Evolutionary conservation across 2,329 filamentous ascomycete species (phyloP).

Genomic region (Fusarium sp.): DNA sequence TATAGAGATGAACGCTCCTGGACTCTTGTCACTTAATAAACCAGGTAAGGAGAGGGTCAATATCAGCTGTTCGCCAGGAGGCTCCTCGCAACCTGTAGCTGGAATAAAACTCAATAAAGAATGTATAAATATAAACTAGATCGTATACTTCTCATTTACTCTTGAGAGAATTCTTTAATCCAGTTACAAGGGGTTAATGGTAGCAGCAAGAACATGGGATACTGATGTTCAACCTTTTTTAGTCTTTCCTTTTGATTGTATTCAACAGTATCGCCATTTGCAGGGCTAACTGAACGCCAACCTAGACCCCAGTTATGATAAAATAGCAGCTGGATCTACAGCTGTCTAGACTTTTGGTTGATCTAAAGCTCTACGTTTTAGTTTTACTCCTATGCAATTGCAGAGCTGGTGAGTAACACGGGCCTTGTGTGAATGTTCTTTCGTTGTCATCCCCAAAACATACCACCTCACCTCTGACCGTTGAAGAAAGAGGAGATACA

Average conservation of each 20-base stretch:
- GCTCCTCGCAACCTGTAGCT: conserved; percentile 85
- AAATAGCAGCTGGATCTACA: conserved; percentile 23
- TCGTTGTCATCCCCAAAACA: conserved; percentile 31
- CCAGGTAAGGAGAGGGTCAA: conserved; percentile 68
- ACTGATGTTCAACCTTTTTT: conserved; percentile 13
- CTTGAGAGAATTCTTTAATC: background rate
- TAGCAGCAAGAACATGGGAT: background rate
- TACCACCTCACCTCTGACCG: conserved; percentile 20
- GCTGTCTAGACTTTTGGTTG: conserved; percentile 37
- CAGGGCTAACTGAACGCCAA: conserved; percentile 27
- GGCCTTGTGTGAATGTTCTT: conserved; percentile 23
- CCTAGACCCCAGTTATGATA: conserved; percentile 7
- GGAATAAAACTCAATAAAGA: background rate
- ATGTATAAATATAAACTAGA: background rate
- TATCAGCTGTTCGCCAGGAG: conserved; percentile 71
- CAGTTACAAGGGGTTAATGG: background rate
- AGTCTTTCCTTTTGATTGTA: conserved; percentile 9
- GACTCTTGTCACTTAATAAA: conserved; percentile 59
- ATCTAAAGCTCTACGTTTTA: conserved; percentile 35
- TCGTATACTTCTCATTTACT: background rate
- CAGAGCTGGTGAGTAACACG: conserved; percentile 16
- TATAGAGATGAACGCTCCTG: conserved; percentile 72
- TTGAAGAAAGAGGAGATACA: conserved; percentile 8
- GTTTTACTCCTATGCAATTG: conserved; percentile 34
- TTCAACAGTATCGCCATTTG: conserved; percentile 33